These are phyloP conservation scores for Macrophomina tecta DNA, from an alignment of 2,329 filamentous ascomycete genomes.

Conservation along the genomic window DNA sequence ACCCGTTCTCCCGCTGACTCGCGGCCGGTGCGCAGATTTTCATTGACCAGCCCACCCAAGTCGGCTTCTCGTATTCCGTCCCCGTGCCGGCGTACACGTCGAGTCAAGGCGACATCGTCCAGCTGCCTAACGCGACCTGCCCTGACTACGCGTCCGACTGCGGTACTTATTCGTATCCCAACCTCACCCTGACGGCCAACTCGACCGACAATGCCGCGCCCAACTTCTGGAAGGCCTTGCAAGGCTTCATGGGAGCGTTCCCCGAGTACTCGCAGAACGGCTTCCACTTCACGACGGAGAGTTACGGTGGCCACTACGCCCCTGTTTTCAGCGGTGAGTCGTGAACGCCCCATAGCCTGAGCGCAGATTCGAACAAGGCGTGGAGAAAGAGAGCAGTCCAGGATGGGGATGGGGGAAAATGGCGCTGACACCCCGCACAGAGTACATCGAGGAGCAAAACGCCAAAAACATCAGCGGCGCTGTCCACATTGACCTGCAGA, in stretches of 20 bases:
- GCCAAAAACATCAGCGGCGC: constrained; percentile 51
- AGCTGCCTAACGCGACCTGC: constrained; percentile 55
- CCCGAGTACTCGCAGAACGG: constrained; percentile 53
- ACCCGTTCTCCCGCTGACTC: neutral
- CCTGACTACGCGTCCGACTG: constrained; percentile 60
- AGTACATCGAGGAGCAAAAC: constrained; percentile 57
- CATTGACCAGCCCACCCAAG: constrained; percentile 69
- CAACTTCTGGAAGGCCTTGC: constrained; percentile 66
- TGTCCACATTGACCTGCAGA: constrained; percentile 56
- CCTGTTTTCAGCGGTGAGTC: constrained; percentile 57
- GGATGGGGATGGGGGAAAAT: too few species aligned
- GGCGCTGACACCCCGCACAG: constrained; percentile 25
- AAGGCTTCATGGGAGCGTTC: constrained; percentile 68
- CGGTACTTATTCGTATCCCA: constrained; percentile 62
- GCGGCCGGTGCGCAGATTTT: constrained; percentile 54
- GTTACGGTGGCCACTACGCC: constrained; percentile 64
- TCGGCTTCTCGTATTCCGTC: constrained; percentile 63
- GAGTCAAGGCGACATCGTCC: constrained; percentile 45
- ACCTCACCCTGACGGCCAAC: constrained; percentile 59
- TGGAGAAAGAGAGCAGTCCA: neutral
- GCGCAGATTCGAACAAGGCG: neutral
- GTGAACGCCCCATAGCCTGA: neutral
- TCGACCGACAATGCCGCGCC: constrained; percentile 60
- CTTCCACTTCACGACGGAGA: constrained; percentile 63
- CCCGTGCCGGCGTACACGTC: constrained; percentile 51